phyloP scores from a whole-genome alignment of 306 rosid genomes.

The Crataegus laevigata region DNA sequence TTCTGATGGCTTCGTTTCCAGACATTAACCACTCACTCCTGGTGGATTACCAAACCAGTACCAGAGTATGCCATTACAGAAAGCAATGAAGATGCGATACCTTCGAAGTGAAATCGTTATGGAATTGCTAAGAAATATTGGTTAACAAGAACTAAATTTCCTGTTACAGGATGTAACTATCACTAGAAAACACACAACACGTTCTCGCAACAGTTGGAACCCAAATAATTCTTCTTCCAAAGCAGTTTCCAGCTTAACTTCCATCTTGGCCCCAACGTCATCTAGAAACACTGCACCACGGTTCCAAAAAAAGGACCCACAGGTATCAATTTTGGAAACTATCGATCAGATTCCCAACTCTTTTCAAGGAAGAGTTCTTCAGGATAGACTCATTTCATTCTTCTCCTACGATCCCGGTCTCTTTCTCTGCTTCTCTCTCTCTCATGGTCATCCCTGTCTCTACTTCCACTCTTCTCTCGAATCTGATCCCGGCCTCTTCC shows the following conservation, averaged over 20 bases:
- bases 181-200: background rate
- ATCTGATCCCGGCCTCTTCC: slow-evolving; percentile 18
- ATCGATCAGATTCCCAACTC: slow-evolving; percentile 2
- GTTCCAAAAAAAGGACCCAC: slow-evolving; percentile 8
- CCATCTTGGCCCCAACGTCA: background rate
- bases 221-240: slow-evolving; percentile 13
- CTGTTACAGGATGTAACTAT: slow-evolving; percentile 6
- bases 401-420: slow-evolving; percentile 60
- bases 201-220: slow-evolving; percentile 10
- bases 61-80: background rate
- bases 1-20: background rate
- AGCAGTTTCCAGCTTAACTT: slow-evolving; percentile 6
- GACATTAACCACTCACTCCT: background rate
- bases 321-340: background rate
- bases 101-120: background rate
- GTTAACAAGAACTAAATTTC: slow-evolving; percentile 16
- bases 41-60: background rate
- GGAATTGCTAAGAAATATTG: background rate
- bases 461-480: slow-evolving; percentile 84
- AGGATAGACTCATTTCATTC: slow-evolving; percentile 39
- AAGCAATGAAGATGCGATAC: background rate
- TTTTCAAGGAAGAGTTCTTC: background rate
- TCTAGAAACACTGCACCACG: slow-evolving; percentile 7
- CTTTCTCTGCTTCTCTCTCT: slow-evolving; percentile 60
- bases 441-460: slow-evolving; percentile 82